Evolutionary conservation across 2,329 filamentous ascomycete genomes (phyloP), one percentile per base, ranked within the genome.

Genomic region (Aspergillaceae sp.): DNA sequence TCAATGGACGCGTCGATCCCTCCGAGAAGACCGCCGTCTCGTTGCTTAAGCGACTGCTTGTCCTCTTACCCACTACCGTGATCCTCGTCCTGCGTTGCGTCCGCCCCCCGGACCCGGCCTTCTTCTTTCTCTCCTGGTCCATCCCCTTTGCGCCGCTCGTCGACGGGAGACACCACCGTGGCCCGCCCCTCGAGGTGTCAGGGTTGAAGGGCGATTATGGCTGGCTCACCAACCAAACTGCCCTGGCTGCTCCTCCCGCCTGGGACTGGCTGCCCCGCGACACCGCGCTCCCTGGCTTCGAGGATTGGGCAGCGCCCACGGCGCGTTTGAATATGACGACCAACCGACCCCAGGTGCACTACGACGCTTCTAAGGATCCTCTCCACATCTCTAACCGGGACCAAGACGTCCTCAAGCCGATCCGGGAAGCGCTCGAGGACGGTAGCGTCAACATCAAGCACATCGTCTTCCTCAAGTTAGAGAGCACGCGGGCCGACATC

Each of bases 401-500:
- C 2, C 48, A 64, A 3, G 54, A 60, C 0, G 46, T 70, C 7
- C 29, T 58, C 26, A 43, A 45, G 28, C 55, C 55, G 19, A 46
- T 57, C 8, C 50, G 51, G 4, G 56, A 51, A 2, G 49, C 48
- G 3, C 41, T 60, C 7, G 37, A 51, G 4, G 49, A 47, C 9
- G 56, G 54, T 6, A 48, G 52, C 29, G 51, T 71, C 5, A 60
- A 63, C 11, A 67, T 73, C 45, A 67, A 68, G 40, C 68, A 73
- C 41, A 52, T 73, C 10, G 50, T 73, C 5, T 48, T 72, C 5
- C 50, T 73, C 8, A 59, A 69, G 29, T 59, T 73, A 8, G 70
- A 73, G 44, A 71, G 69, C 41, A 72, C 69, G 3, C 60, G 70
- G 29, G 66, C 69, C 19, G 70, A 73, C 36, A 63, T 72, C 1